Conservation (phyloP, 1,284 basidiomycete genomes). For the Leccinum huronense region DNA sequence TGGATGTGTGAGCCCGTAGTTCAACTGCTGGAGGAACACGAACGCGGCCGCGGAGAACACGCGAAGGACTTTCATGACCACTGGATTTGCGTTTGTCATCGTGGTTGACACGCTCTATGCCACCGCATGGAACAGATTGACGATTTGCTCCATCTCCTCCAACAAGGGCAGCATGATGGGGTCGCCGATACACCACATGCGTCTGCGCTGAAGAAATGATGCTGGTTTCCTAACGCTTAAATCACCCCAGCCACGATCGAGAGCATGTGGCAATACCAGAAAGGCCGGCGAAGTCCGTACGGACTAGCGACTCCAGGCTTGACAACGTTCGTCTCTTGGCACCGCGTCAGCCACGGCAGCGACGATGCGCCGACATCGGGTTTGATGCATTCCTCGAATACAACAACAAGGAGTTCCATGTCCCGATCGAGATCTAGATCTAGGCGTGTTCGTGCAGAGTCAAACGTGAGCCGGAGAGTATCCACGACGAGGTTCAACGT, state of each 20-base stretch:
- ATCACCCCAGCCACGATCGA: conserved; percentile 77
- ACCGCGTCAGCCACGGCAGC: too few relatives aligned
- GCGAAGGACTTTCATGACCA: conserved; percentile 59
- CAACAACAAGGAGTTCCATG: conserved; percentile 74
- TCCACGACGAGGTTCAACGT: conserved; percentile 67
- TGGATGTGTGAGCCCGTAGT: conserved; percentile 89
- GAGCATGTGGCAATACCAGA: conserved; percentile 84
- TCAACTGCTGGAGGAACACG: conserved; percentile 80
- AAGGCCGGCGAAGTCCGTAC: conserved; percentile 67
- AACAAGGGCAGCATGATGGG: conserved; percentile 69
- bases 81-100: conserved; percentile 40
- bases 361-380: conserved; percentile 45
- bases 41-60: conserved; percentile 68
- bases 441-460: conserved; percentile 54
- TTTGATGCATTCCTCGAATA: conserved; percentile 78
- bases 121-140: conserved; percentile 73
- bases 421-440: conserved; percentile 73
- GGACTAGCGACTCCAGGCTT: conserved; percentile 70
- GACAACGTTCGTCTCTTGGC: conserved; percentile 58
- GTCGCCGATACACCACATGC: conserved; percentile 74
- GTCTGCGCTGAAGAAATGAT: conserved; percentile 85
- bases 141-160: conserved; percentile 79
- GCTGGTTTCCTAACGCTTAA: conserved; percentile 60
- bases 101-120: conserved; percentile 46
- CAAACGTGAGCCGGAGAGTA: conserved; percentile 67